Conservation (phyloP, 495 filamentous ascomycete species). For the Xylaria longipes region DNA sequence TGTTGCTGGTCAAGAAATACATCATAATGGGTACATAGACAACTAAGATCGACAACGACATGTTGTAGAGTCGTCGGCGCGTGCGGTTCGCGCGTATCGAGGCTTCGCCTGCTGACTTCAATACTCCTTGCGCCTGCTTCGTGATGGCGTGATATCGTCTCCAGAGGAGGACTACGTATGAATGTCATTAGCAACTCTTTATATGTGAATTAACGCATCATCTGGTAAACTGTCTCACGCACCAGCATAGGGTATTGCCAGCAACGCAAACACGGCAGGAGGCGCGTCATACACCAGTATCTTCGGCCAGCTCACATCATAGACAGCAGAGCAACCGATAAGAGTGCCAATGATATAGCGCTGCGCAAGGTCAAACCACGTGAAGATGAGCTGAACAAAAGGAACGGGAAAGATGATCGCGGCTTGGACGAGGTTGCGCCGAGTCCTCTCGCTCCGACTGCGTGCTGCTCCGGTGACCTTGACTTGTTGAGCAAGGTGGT, state of each 20-base stretch:
- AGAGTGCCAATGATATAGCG: conserved; percentile 79
- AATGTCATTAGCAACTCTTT: conserved; percentile 20
- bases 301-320: conserved; percentile 73
- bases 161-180: conserved; percentile 63
- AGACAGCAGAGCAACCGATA: conserved; percentile 70
- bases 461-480: conserved; percentile 59
- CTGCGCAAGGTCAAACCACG: conserved; percentile 70
- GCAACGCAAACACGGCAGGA: conserved; percentile 67
- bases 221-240: conserved; percentile 45
- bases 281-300: conserved; percentile 71
- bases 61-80: conserved; percentile 76
- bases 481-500: conserved; percentile 77
- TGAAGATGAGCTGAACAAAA: conserved; percentile 66
- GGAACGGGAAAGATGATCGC: conserved; percentile 75
- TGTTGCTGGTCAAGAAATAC: conserved; percentile 65
- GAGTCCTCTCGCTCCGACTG: conserved; percentile 58
- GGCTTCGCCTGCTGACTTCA: conserved; percentile 55
- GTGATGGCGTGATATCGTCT: conserved; percentile 72
- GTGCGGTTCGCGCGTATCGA: conserved; percentile 62
- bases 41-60: conserved; percentile 71
- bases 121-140: conserved; percentile 62
- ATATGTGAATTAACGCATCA: conserved; percentile 21
- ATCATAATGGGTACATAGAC: conserved; percentile 68
- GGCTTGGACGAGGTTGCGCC: conserved; percentile 60
- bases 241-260: conserved; percentile 76